Conservation (phyloP, 2,329 filamentous ascomycete genomes). For the Neurospora sp. region DNA sequence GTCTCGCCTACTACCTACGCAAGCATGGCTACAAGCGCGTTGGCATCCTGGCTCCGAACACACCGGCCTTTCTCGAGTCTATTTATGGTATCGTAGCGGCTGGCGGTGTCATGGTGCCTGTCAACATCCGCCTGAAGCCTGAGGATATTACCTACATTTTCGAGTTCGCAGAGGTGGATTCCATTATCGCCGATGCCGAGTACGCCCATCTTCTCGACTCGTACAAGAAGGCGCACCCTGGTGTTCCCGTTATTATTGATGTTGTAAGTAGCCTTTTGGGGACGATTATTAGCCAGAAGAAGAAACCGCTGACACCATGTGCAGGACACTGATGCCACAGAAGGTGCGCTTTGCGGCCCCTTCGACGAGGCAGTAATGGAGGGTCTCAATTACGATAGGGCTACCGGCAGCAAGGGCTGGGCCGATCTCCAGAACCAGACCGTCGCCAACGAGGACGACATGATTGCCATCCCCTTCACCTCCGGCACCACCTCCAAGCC, state of each 20-base stretch:
- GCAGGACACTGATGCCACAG: conserved; percentile 67
- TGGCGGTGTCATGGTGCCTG: conserved; percentile 64
- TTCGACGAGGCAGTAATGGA: conserved; percentile 79
- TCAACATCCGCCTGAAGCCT: conserved; percentile 56
- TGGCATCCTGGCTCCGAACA: conserved; percentile 84
- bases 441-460: conserved; percentile 60
- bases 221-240: conserved; percentile 51
- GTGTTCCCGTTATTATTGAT: conserved; percentile 68
- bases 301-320: neutral
- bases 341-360: conserved; percentile 63
- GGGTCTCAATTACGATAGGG: conserved; percentile 61
- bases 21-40: conserved; percentile 66
- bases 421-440: conserved; percentile 60
- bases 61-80: conserved; percentile 83
- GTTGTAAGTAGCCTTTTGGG: conserved; percentile 25
- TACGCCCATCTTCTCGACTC: conserved; percentile 59
- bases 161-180: conserved; percentile 73
- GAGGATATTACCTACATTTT: conserved; percentile 91
- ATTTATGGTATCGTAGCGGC: conserved; percentile 82
- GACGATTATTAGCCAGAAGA: neutral
- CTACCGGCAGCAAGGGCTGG: conserved; percentile 65
- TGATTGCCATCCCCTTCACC: conserved; percentile 85
- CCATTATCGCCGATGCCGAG: conserved; percentile 79
- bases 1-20: conserved; percentile 77
- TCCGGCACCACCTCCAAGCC: conserved; percentile 85